Conservation (phyloP, 106 monocot species). For the Allium sativum region DNA sequence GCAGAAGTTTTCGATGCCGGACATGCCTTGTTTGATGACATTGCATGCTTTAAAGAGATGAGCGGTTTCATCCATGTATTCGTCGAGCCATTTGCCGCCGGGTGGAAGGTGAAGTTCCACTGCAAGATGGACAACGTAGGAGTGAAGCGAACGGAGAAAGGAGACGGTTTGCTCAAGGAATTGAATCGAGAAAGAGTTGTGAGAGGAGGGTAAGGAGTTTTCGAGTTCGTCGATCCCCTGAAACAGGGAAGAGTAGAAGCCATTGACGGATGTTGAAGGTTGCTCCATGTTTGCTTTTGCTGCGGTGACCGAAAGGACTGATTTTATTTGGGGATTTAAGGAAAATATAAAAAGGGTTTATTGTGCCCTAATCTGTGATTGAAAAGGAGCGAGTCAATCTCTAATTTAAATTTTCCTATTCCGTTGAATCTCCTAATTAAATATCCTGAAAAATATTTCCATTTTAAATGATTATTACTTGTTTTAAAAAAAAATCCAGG, state of each 20-base stretch:
- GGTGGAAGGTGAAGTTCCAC: slow-evolving; percentile 61
- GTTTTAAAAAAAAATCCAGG: too few relatives aligned
- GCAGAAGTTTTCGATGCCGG: slow-evolving; percentile 40
- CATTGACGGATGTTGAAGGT: slow-evolving; percentile 35
- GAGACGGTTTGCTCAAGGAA: slow-evolving; percentile 41
- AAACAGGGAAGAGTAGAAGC: slow-evolving; percentile 66
- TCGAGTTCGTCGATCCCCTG: slow-evolving; percentile 7
- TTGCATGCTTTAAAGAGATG: slow-evolving; percentile 59
- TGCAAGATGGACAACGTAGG: slow-evolving; percentile 49
- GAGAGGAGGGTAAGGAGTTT: neutral
- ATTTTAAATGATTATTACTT: too few relatives aligned
- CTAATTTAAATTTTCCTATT: too few relatives aligned
- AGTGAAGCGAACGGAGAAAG: slow-evolving; percentile 53
- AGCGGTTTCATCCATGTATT: slow-evolving; percentile 88
- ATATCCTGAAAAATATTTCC: too few relatives aligned
- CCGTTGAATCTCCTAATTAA: too few relatives aligned
- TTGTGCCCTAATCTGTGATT: too few relatives aligned
- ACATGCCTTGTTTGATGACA: slow-evolving; percentile 53
- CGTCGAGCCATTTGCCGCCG: slow-evolving; percentile 75
- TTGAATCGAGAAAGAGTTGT: slow-evolving; percentile 29
- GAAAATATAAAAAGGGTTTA: too few relatives aligned
- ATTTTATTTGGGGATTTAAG: neutral
- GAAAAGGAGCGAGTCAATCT: too few relatives aligned
- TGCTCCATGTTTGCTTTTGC: slow-evolving; percentile 31
- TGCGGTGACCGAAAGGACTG: neutral